phyloP scores from a whole-genome alignment of 768 basidiomycete species.

The Kwoniella heveanensis region DNA sequence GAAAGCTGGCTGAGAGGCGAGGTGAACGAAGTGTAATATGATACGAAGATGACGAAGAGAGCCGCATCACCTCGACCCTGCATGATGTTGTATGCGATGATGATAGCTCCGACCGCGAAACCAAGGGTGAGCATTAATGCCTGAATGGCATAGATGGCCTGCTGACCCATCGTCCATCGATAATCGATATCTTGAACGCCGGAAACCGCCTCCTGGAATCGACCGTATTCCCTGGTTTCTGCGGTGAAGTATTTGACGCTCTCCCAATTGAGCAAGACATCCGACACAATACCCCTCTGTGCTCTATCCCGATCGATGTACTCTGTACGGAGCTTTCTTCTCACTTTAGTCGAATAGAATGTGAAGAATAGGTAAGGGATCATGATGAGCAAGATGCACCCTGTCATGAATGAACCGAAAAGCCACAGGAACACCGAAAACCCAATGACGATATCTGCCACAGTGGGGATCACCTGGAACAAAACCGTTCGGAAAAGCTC shows the following conservation, averaged over 20 bases:
- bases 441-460: slow-evolving; percentile 68
- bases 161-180: slow-evolving; percentile 72
- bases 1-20: slow-evolving; percentile 76
- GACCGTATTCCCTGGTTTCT: slow-evolving; percentile 72
- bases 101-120: slow-evolving; percentile 76
- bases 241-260: slow-evolving; percentile 86
- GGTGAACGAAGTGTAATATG: slow-evolving; percentile 76
- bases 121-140: slow-evolving; percentile 63
- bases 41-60: slow-evolving; percentile 77
- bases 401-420: slow-evolving; percentile 56
- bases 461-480: slow-evolving; percentile 81
- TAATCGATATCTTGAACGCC: slow-evolving; percentile 75
- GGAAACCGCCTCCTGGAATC: slow-evolving; percentile 71
- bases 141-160: slow-evolving; percentile 70
- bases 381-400: slow-evolving; percentile 74
- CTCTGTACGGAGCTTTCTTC: slow-evolving; percentile 70
- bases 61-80: slow-evolving; percentile 62
- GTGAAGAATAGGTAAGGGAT: slow-evolving; percentile 58
- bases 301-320: slow-evolving; percentile 82
- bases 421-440: slow-evolving; percentile 54
- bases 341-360: slow-evolving; percentile 67
- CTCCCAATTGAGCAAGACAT: slow-evolving; percentile 57
- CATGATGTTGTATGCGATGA: slow-evolving; percentile 73
- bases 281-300: slow-evolving; percentile 69
- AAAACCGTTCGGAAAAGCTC: slow-evolving; percentile 74